A percentile compares a stretch with the other conserved stretches of the same genome.
phyloP scores from a whole-genome alignment of 1,284 basidiomycete genomes.

The Vanrija sp. region DNA sequence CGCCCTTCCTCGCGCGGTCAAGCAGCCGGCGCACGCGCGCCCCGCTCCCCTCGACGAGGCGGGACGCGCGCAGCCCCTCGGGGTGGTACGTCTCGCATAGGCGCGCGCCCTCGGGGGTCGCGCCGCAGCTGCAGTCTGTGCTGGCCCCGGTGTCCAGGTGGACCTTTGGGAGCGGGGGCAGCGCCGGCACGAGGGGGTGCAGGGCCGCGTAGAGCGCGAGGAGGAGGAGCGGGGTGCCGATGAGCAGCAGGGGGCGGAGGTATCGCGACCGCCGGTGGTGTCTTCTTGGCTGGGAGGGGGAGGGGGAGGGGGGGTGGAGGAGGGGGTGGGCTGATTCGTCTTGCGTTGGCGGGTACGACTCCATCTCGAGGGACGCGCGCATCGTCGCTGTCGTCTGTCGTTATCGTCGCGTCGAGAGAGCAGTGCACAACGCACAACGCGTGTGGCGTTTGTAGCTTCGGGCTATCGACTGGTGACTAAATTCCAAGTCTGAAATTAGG shows the following conservation, averaged over 20 bases:
- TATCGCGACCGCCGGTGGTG: constrained; percentile 8
- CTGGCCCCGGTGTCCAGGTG: constrained; percentile 18
- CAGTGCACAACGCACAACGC: no score
- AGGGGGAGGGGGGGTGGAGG: no score
- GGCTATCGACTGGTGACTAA: no score
- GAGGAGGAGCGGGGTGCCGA: constrained; percentile 30
- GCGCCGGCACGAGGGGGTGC: constrained; percentile 36
- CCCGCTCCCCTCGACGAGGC: constrained; percentile 35
- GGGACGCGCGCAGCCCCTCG: constrained; percentile 27
- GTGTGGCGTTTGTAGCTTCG: no score
- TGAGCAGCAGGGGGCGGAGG: constrained; percentile 24
- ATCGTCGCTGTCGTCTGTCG: no score
- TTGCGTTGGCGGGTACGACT: no score
- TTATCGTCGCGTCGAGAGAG: no score
- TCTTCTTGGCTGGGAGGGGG: not conserved
- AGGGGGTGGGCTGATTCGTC: no score
- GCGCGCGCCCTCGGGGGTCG: constrained; percentile 26
- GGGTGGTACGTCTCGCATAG: constrained; percentile 39
- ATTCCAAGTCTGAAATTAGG: no score
- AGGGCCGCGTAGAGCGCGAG: constrained; percentile 33
- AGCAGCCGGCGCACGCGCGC: constrained; percentile 36
- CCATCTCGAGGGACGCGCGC: no score
- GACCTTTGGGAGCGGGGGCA: constrained; percentile 39
- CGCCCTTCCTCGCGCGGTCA: constrained; percentile 34
- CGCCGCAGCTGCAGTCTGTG: constrained; percentile 29